These are phyloP conservation scores for Yamadazyma triangularis DNA, from an alignment of 1,139 yeast species.

Conservation along the genomic window DNA sequence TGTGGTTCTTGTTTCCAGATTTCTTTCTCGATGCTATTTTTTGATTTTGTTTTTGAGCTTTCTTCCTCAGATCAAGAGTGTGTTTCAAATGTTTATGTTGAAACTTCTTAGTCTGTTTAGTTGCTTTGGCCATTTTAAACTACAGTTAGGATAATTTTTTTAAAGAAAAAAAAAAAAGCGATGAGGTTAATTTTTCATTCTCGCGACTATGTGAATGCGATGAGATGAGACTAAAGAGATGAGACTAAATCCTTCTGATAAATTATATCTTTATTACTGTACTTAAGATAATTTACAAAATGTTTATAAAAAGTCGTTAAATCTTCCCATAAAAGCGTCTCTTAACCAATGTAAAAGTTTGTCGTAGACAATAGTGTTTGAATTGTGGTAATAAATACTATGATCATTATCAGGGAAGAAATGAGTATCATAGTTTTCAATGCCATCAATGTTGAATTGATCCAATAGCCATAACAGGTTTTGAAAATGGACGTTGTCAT, in stretches of 20 bases:
- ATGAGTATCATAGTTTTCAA: slow-evolving; percentile 85
- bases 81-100: slow-evolving; percentile 86
- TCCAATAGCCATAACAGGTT: slow-evolving; percentile 78
- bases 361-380: slow-evolving; percentile 69
- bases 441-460: slow-evolving; percentile 51
- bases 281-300: too few species aligned
- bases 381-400: slow-evolving; percentile 73
- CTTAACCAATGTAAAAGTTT: slow-evolving; percentile 65
- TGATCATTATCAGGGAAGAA: slow-evolving; percentile 95
- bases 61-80: slow-evolving; percentile 79
- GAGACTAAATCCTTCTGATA: too few species aligned
- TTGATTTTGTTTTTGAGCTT: slow-evolving; percentile 72
- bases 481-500: slow-evolving; percentile 93
- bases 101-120: slow-evolving; percentile 92
- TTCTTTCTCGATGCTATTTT: slow-evolving; percentile 46
- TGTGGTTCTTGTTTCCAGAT: slow-evolving; percentile 12
- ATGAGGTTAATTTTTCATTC: not conserved
- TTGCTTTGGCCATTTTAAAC: slow-evolving; percentile 42
- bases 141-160: too few species aligned
- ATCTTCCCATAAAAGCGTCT: slow-evolving; percentile 61
- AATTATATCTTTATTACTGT: too few species aligned
- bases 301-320: slow-evolving; percentile 16
- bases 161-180: too few species aligned
- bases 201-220: slow-evolving; percentile 1
- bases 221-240: slow-evolving; percentile 6